A percentile compares a stretch with the other conserved stretches of the same genome.
These are phyloP conservation scores for Tulasnella sp. DNA, from an alignment of 768 basidiomycete genomes.

Conservation along the genomic window DNA sequence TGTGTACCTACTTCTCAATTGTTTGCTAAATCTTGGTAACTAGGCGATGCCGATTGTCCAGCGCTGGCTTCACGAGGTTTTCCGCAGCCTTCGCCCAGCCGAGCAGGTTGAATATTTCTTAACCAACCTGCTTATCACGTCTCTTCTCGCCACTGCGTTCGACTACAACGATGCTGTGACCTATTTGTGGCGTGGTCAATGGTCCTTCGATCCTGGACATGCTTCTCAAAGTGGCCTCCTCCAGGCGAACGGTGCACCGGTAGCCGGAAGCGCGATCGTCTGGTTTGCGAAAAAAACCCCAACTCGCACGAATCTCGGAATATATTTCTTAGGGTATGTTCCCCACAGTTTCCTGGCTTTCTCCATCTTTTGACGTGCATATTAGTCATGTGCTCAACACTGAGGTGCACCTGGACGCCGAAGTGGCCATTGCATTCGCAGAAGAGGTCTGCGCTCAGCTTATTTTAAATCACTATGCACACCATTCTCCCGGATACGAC, in stretches of 20 bases:
- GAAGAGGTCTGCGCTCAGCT: constrained; percentile 17
- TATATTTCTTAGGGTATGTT: not conserved
- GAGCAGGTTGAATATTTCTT: not conserved
- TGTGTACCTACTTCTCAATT: not conserved
- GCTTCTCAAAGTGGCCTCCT: not conserved
- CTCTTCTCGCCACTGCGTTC: not conserved
- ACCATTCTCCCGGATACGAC: not conserved
- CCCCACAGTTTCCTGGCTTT: no score
- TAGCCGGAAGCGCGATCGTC: no score
- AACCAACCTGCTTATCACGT: not conserved
- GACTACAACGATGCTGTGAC: not conserved
- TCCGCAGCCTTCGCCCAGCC: not conserved
- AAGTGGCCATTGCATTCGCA: not conserved
- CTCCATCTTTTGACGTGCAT: not conserved
- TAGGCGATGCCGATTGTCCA: not conserved
- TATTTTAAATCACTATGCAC: not conserved
- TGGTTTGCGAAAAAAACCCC: not conserved
- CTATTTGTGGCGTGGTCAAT: not conserved
- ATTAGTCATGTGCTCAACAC: not conserved
- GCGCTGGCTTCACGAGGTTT: not conserved
- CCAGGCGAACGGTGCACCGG: not conserved
- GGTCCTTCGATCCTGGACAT: not conserved
- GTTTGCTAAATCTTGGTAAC: not conserved
- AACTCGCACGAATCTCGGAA: not conserved
- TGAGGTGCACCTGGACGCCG: not conserved